These are phyloP conservation scores for Coemansia sp. DNA, from an alignment of 192 early-diverging fungal genomes.

Conservation along the genomic window DNA sequence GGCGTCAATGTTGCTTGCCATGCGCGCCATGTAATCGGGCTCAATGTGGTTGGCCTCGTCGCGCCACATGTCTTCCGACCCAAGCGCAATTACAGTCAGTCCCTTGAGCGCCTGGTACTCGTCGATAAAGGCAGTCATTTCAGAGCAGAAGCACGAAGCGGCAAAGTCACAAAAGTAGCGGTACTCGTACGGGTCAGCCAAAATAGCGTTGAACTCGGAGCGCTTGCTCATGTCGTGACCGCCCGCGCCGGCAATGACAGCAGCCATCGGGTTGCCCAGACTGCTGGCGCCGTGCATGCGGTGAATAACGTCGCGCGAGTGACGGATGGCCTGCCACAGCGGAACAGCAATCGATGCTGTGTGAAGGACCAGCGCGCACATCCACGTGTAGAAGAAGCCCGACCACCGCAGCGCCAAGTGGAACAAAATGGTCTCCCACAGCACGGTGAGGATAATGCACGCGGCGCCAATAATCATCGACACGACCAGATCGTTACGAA, in stretches of 20 bases:
- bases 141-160: constrained; percentile 52
- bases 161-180: constrained; percentile 51
- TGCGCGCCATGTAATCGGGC: constrained; percentile 23
- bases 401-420: constrained; percentile 26
- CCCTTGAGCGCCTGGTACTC: constrained; percentile 50
- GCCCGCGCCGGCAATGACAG: constrained; percentile 29
- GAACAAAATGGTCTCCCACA: constrained; percentile 36
- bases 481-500: constrained; percentile 39
- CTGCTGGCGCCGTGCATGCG: constrained; percentile 38
- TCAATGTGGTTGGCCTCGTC: constrained; percentile 40
- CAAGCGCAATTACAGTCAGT: constrained; percentile 30
- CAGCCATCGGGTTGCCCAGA: constrained; percentile 28
- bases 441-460: constrained; percentile 17
- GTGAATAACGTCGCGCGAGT: constrained; percentile 36
- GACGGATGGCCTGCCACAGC: constrained; percentile 27
- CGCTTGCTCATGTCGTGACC: constrained; percentile 24
- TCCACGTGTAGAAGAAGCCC: constrained; percentile 44
- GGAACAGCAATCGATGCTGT: constrained; percentile 31
- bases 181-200: constrained; percentile 46
- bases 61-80: constrained; percentile 40
- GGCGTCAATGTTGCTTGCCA: constrained; percentile 24
- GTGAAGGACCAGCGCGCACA: constrained; percentile 23
- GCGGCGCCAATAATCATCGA: constrained; percentile 22
- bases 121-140: constrained; percentile 48
- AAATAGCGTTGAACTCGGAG: constrained; percentile 39